phyloP scores from a whole-genome alignment of 352 stramenopile genomes.

The Phytophthora podocarpi region DNA sequence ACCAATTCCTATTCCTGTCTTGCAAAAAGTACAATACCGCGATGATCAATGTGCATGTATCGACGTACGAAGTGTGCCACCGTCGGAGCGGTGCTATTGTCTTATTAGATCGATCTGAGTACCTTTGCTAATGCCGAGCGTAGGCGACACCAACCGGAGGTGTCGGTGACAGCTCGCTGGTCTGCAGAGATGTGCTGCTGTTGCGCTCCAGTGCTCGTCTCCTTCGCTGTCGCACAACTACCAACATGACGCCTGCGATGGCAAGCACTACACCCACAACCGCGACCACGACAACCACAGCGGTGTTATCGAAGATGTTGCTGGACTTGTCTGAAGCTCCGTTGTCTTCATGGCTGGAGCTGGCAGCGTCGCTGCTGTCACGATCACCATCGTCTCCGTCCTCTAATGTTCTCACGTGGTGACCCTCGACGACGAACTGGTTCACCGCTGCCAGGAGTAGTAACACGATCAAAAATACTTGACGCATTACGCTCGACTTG shows the following conservation, averaged over 20 bases:
- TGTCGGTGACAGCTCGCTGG: constrained; percentile 11
- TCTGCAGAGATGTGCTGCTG: constrained; percentile 12
- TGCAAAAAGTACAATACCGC: no score
- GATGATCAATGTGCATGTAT: no score
- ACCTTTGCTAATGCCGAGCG: constrained; percentile 19
- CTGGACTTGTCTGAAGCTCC: constrained; percentile 3
- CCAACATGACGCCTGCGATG: constrained; percentile 17
- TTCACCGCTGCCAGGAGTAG: constrained; percentile 1
- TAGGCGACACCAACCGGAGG: constrained; percentile 21
- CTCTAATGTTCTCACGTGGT: constrained; percentile 9
- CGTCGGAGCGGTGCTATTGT: constrained; percentile 3
- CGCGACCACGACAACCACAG: constrained; percentile 17
- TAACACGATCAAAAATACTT: background rate
- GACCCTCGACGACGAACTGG: constrained; percentile 1
- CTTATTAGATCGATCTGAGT: background rate
- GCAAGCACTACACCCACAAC: constrained; percentile 17
- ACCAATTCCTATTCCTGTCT: no score
- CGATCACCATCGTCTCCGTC: background rate
- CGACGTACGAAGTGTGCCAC: no score
- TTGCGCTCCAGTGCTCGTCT: constrained; percentile 28
- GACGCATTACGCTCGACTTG: constrained; percentile 13
- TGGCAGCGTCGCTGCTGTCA: background rate
- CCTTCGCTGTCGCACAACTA: constrained; percentile 17
- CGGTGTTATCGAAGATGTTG: constrained; percentile 19
- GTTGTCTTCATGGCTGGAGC: constrained; percentile 3